Conservation (phyloP, 139 green algal genomes). For the Spirogloea muscicola region DNA sequence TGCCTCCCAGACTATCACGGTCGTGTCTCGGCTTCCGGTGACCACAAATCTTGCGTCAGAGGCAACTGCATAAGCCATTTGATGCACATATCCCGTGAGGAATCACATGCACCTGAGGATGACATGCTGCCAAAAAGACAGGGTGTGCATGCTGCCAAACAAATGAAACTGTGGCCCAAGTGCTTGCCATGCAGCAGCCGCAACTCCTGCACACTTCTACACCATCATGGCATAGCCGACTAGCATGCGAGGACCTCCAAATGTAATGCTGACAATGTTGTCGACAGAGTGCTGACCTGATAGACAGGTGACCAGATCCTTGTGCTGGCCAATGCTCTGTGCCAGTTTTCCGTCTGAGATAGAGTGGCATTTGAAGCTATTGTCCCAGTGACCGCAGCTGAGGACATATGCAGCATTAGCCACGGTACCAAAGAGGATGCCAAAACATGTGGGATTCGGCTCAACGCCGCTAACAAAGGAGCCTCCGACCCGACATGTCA, state of each 20-base stretch:
- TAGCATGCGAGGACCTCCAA: not conserved
- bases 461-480: not conserved
- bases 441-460: not conserved
- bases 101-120: not conserved
- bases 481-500: not conserved
- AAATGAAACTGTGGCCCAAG: not conserved
- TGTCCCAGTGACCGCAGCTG: conserved; percentile 17
- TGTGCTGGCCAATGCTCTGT: conserved; percentile 56
- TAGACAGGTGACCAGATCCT: conserved; percentile 60
- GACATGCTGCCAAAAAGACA: not conserved
- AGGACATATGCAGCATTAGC: not conserved
- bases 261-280: not conserved
- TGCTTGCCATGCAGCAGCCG: not conserved
- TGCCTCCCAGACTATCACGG: conserved; percentile 63
- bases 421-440: not conserved
- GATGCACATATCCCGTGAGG: not conserved
- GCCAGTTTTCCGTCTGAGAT: conserved; percentile 28
- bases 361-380: not conserved
- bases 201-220: too few relatives aligned
- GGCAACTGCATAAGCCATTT: not conserved
- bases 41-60: conserved; percentile 30
- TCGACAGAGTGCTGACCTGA: not conserved
- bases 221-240: too few relatives aligned
- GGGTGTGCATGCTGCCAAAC: not conserved
- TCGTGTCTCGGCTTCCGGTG: conserved; percentile 61